Evolutionary conservation across 2,329 filamentous ascomycete species (phyloP), one percentile per base, ranked within the genome.

Genomic region (Colletotrichum somersetense): DNA sequence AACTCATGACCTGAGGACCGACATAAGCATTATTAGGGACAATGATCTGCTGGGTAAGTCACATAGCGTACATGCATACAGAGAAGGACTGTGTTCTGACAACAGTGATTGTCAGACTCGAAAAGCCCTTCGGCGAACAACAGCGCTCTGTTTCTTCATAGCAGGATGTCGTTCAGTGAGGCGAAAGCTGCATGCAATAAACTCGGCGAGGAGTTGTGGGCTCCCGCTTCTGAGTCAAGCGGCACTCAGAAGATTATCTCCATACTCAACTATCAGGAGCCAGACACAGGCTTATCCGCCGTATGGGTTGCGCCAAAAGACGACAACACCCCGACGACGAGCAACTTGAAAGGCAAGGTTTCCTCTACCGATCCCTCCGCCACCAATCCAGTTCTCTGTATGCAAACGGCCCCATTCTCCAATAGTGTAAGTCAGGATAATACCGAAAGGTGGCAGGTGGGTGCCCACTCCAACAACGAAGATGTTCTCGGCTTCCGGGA

Each of bases 321-420:
- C 11, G 65, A 62, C 23, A 74, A 72, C 56, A 71, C 64, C 26
- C 63, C 73, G 7, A 76, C 76, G 30, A 76, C 79, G 0, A 76
- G 84, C 35, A 78, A 77, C 30, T 73, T 68, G 30, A 70, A 73
- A 10, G 81, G 81, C 6, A 46, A 66, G 2, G 62, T 81, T 14
- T 73, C 76, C 5, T 42, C 68, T 5, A 66, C 69, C 33, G 58
- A 70, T 52, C 40, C 40, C 70, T 67, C 67, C 33, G 50, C 74
- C 30, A 66, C 71, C 48, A 75, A 84, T 4, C 80, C 80, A 1
- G 83, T 79, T 0, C 66, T 86, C n/a, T 85, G 84, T 72, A 83
- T 82, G 4, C 83, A 85, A 67, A 80, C 81, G 2, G 84, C 84
- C 2, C 83, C 84, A 0, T 82, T 82, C 68, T 84, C 83, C 16